These are phyloP conservation scores for Ophidiomyces ophidiicola DNA, from an alignment of 2,329 filamentous ascomycete genomes.

Conservation along the genomic window DNA sequence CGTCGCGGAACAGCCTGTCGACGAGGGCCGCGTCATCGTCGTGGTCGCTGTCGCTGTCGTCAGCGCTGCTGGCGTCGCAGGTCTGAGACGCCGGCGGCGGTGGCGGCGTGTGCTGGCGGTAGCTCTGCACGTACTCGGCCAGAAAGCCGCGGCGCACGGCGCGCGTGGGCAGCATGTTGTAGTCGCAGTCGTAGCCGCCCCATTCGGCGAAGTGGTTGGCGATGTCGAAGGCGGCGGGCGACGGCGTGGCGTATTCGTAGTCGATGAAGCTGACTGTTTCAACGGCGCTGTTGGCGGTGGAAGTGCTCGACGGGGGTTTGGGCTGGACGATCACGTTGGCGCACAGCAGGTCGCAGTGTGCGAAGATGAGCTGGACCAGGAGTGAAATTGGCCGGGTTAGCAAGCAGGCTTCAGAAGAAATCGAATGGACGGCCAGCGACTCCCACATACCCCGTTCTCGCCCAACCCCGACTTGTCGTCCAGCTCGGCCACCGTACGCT, in stretches of 20 bases:
- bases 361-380: conserved; percentile 64
- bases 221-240: conserved; percentile 88
- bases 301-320: conserved; percentile 22
- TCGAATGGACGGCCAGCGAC: too few species aligned
- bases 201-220: conserved; percentile 98
- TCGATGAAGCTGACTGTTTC: conserved; percentile 76
- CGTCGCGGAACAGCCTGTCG: conserved; percentile 59
- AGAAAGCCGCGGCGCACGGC: conserved; percentile 70
- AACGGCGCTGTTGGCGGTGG: conserved; percentile 27
- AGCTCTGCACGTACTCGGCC: conserved; percentile 66
- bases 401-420: conserved; percentile 1
- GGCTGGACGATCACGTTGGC: conserved; percentile 85
- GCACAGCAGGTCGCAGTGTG: conserved; percentile 89
- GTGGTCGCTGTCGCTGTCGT: too few species aligned
- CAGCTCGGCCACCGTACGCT: conserved; percentile 55
- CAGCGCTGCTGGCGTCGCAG: too few species aligned
- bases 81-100: too few species aligned
- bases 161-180: conserved; percentile 64
- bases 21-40: conserved; percentile 55
- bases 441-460: conserved; percentile 50
- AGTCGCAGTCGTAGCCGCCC: conserved; percentile 94
- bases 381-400: neutral
- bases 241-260: conserved; percentile 94
- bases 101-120: conserved; percentile 47
- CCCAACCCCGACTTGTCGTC: conserved; percentile 68